Evolutionary conservation across 2,329 filamentous ascomycete species (phyloP).

Genomic region (Penicillium sp.): DNA sequence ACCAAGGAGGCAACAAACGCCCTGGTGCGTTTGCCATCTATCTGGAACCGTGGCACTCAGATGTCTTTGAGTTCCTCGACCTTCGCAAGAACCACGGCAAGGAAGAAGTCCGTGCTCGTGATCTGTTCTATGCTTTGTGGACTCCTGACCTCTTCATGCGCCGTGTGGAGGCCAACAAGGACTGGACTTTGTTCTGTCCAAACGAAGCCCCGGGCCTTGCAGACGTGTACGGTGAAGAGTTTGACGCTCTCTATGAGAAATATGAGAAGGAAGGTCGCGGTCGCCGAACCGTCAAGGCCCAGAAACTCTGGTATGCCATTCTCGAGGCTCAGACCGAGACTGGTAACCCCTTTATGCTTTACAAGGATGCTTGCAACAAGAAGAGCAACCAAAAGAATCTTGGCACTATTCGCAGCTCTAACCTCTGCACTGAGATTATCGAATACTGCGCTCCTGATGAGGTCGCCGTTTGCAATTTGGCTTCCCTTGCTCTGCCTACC

Average conservation of each 20-base stretch:
- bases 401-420: slow-evolving; percentile 96
- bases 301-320: slow-evolving; percentile 99
- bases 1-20: slow-evolving; percentile 98
- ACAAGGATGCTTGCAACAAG: slow-evolving; percentile 97
- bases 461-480: slow-evolving; percentile 97
- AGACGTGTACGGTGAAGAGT: slow-evolving; percentile 96
- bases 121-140: slow-evolving; percentile 97
- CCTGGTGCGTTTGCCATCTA: slow-evolving; percentile 98
- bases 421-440: slow-evolving; percentile 97
- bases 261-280: slow-evolving; percentile 88
- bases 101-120: slow-evolving; percentile 93
- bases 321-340: slow-evolving; percentile 98
- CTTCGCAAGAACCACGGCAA: slow-evolving; percentile 99
- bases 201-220: slow-evolving; percentile 93
- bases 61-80: slow-evolving; percentile 96
- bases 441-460: slow-evolving; percentile 97
- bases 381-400: slow-evolving; percentile 99
- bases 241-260: slow-evolving; percentile 83
- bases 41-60: slow-evolving; percentile 97
- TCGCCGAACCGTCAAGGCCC: slow-evolving; percentile 87
- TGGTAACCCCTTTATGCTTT: slow-evolving; percentile 98
- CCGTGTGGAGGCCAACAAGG: slow-evolving; percentile 91
- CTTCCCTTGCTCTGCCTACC: slow-evolving; percentile 85
- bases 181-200: slow-evolving; percentile 98
- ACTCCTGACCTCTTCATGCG: slow-evolving; percentile 99